These are phyloP conservation scores for Blastobotrys raffinosifermentans DNA, from an alignment of 1,139 yeast genomes.

Conservation along the genomic window DNA sequence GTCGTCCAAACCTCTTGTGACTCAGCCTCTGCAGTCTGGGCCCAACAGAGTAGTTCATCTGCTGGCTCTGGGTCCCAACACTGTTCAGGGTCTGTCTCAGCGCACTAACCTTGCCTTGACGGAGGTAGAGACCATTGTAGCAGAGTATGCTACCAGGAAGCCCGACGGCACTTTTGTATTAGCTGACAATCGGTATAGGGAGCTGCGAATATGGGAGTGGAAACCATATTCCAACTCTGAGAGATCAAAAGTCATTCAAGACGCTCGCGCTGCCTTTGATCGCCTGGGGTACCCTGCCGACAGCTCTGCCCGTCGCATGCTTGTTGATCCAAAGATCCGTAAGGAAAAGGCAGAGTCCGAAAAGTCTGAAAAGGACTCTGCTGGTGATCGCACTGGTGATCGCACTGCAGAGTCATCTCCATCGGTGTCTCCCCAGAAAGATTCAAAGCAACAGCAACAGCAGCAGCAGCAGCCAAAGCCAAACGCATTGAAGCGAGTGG, in stretches of 20 bases:
- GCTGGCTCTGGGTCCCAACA: slow-evolving; percentile 30
- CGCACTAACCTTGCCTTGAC: slow-evolving; percentile 27
- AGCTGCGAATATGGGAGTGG: slow-evolving; percentile 36
- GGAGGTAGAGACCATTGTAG: slow-evolving; percentile 28
- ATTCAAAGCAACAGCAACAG: too few species aligned
- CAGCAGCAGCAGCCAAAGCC: neutral
- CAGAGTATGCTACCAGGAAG: slow-evolving; percentile 23
- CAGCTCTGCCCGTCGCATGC: slow-evolving; percentile 28
- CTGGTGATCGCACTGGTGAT: slow-evolving; percentile 2
- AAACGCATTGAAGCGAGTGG: slow-evolving; percentile 1
- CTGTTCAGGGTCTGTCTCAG: slow-evolving; percentile 23
- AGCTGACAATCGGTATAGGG: slow-evolving; percentile 29
- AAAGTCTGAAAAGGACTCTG: slow-evolving; percentile 1
- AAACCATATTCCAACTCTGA: slow-evolving; percentile 31
- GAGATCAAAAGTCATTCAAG: slow-evolving; percentile 28
- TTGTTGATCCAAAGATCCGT: slow-evolving; percentile 29
- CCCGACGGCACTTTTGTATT: slow-evolving; percentile 17
- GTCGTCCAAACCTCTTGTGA: slow-evolving; percentile 21
- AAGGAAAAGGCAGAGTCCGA: slow-evolving; percentile 11
- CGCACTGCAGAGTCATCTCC: slow-evolving; percentile 1
- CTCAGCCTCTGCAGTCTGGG: slow-evolving; percentile 25
- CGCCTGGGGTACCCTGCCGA: slow-evolving; percentile 26
- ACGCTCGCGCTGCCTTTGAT: slow-evolving; percentile 30
- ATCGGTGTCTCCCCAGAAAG: slow-evolving; percentile 3
- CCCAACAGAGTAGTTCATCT: slow-evolving; percentile 33